Conservation (phyloP, 2,329 filamentous ascomycete species). For the Knoxdaviesia capensis region DNA sequence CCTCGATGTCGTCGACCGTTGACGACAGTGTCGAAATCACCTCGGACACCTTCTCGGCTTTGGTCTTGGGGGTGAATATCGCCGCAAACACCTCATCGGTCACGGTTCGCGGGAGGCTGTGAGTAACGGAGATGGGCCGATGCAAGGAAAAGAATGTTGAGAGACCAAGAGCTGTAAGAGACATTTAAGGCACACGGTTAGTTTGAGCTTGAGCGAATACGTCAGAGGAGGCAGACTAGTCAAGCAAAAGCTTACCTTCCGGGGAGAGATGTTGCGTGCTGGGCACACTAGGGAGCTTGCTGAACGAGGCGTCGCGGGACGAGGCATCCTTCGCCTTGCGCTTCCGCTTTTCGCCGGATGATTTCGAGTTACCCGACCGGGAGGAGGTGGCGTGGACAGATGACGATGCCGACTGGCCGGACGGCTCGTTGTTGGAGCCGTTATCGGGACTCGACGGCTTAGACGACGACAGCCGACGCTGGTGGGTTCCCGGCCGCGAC, state of each 20-base stretch:
- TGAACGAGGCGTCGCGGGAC: constrained; percentile 22
- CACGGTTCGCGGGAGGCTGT: constrained; percentile 54
- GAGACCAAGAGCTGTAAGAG: constrained; percentile 52
- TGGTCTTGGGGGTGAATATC: constrained; percentile 49
- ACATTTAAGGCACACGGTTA: background rate
- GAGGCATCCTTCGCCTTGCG: constrained; percentile 34
- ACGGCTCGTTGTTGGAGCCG: constrained; percentile 28
- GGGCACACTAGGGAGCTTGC: constrained; percentile 51
- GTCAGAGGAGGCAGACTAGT: background rate
- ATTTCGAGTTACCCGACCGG: constrained; percentile 19
- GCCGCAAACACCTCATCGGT: constrained; percentile 59
- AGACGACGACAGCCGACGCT: constrained; percentile 38
- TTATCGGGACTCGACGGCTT: constrained; percentile 42
- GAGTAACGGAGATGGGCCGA: constrained; percentile 76
- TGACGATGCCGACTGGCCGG: constrained; percentile 19
- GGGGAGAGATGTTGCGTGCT: constrained; percentile 53
- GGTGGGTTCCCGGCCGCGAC: constrained; percentile 13
- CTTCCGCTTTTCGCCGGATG: constrained; percentile 31
- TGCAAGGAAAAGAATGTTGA: constrained; percentile 94
- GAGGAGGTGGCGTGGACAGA: constrained; percentile 23
- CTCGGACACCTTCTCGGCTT: constrained; percentile 29
- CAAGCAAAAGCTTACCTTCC: constrained; percentile 28
- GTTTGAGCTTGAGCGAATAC: background rate
- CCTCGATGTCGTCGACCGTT: constrained; percentile 38
- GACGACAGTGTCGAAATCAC: constrained; percentile 47